Conservation (phyloP, 2,329 filamentous ascomycete genomes). For the Botrytis elliptica region DNA sequence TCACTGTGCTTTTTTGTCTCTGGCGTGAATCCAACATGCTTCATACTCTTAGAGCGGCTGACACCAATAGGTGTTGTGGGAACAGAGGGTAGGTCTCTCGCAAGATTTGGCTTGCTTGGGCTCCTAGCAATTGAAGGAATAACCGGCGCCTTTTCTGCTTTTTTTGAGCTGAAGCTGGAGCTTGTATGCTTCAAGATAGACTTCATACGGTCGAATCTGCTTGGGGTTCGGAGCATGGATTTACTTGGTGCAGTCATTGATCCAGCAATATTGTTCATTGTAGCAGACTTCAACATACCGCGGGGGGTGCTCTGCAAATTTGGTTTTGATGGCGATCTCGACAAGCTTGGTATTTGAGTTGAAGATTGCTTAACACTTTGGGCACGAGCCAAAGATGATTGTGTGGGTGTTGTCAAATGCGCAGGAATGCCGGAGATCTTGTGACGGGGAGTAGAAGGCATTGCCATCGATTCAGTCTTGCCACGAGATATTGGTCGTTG, state of each 20-base stretch:
- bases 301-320: constrained; percentile 44
- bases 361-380: constrained; percentile 55
- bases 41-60: constrained; percentile 56
- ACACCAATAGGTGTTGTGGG: constrained; percentile 56
- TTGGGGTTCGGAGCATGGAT: constrained; percentile 30
- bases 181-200: constrained; percentile 51
- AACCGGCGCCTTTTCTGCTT: constrained; percentile 27
- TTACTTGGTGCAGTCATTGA: constrained; percentile 36
- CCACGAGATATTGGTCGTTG: constrained; percentile 56
- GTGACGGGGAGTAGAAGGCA: constrained; percentile 45
- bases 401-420: constrained; percentile 74
- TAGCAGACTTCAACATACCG: constrained; percentile 55
- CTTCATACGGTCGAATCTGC: constrained; percentile 50
- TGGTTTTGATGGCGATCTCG: constrained; percentile 55
- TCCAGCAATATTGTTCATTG: constrained; percentile 46
- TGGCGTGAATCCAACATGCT: constrained; percentile 79
- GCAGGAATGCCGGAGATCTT: constrained; percentile 47
- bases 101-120: constrained; percentile 50
- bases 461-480: constrained; percentile 43
- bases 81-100: constrained; percentile 53
- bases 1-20: constrained; percentile 55
- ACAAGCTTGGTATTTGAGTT: constrained; percentile 46
- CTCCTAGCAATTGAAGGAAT: constrained; percentile 38
- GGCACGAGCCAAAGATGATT: constrained; percentile 65
- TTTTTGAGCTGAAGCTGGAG: constrained; percentile 29